Conservation (phyloP, 371 early-diverging fungal species). For the Choanephora cucurbitarum region DNA sequence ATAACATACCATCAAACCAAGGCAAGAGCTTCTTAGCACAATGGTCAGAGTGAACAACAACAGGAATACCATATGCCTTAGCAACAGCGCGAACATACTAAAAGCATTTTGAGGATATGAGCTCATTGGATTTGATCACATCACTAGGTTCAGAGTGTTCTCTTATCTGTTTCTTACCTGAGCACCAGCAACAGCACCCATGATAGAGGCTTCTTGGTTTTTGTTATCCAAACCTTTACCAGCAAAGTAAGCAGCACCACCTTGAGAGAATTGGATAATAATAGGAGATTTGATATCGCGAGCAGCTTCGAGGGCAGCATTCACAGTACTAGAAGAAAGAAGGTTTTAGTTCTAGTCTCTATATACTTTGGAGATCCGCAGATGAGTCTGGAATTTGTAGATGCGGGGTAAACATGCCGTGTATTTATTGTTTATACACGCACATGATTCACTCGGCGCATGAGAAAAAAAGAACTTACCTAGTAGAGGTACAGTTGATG, state of each 20-base stretch:
- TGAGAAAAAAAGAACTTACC: constrained; percentile 24
- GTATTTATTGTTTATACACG: background rate
- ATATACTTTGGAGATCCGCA: background rate
- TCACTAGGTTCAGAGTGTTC: too few relatives aligned
- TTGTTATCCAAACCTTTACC: constrained; percentile 90
- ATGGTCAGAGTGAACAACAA: constrained; percentile 89
- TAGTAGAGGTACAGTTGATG: constrained; percentile 91
- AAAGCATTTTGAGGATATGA: background rate
- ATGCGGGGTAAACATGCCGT: background rate
- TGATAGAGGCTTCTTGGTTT: constrained; percentile 83
- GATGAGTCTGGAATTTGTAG: constrained; percentile 3
- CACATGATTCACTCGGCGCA: constrained; percentile 5
- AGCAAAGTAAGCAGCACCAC: constrained; percentile 86
- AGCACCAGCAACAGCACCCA: constrained; percentile 90
- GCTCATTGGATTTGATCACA: background rate
- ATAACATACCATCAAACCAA: constrained; percentile 80
- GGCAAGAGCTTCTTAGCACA: constrained; percentile 93
- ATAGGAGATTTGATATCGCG: constrained; percentile 87
- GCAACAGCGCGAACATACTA: constrained; percentile 81
- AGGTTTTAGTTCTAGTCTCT: constrained; percentile 2
- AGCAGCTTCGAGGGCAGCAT: constrained; percentile 91
- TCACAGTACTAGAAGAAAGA: constrained; percentile 64
- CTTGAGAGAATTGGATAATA: constrained; percentile 92
- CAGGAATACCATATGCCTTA: constrained; percentile 88
- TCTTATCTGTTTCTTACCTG: constrained; percentile 32